Conservation (phyloP, 352 stramenopile genomes). For the Phytophthora litchii region DNA sequence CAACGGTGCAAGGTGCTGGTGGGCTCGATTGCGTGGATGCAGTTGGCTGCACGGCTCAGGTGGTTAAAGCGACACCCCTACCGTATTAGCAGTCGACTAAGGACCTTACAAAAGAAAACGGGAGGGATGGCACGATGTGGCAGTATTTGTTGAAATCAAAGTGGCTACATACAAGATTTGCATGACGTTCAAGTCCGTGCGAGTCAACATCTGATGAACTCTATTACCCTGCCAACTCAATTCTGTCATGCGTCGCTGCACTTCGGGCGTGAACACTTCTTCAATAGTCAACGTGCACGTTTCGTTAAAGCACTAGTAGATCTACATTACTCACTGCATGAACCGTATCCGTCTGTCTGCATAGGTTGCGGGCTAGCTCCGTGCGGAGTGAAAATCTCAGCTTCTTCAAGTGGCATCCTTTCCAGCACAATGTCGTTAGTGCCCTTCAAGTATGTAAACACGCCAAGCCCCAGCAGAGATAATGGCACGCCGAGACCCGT, state of each 20-base stretch:
- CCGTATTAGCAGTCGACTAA: not conserved
- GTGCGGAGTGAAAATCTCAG: conserved; percentile 15
- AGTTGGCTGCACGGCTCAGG: conserved; percentile 17
- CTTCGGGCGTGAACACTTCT: too few relatives aligned
- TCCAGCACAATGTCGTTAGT: conserved; percentile 2
- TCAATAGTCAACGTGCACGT: too few relatives aligned
- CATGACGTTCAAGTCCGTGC: conserved; percentile 5
- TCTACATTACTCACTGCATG: not conserved
- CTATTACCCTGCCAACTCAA: conserved; percentile 5
- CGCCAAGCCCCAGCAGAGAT: conserved; percentile 6
- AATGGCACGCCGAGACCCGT: conserved; percentile 33
- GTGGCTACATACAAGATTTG: conserved; percentile 2
- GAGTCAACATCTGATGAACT: conserved; percentile 1
- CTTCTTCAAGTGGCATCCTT: conserved; percentile 1
- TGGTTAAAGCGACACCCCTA: conserved; percentile 6
- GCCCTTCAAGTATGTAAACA: conserved; percentile 20
- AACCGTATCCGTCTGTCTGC: not conserved
- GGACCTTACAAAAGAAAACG: not conserved
- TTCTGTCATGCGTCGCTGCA: conserved; percentile 1
- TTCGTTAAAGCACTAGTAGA: too few relatives aligned
- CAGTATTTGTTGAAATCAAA: conserved; percentile 3
- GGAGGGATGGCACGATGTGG: conserved; percentile 1
- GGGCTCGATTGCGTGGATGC: conserved; percentile 21
- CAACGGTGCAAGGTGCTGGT: not conserved
- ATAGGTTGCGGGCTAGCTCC: conserved; percentile 13